Evolutionary conservation across 805 yeast species (phyloP), one percentile per base, ranked within the genome.

Genomic region (Kazachstania africana): DNA sequence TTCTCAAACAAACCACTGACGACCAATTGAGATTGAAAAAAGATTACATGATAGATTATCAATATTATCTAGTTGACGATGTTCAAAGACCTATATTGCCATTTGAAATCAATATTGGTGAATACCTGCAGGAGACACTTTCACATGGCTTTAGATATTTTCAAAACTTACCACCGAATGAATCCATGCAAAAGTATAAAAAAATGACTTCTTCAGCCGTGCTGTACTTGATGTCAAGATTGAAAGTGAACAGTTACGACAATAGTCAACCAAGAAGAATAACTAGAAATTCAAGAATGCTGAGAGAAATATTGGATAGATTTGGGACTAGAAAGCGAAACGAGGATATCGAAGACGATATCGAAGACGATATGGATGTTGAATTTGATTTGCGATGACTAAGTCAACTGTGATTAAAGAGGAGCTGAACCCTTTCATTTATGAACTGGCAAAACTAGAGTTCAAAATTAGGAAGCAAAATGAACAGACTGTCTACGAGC

Each of bases 11-110:
- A 3, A 18, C 26, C 14, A 20, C 27, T 5, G 53, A 48, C 22
- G 58, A 53, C 10, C 46, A 42, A 28, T 29, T 34, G 14, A 39
- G 38, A 20, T 38, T 39, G 14, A 33, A 40, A 12, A 28, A 38
- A 29, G 58, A 53, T 35, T 51, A 46, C 27, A 38, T 53, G 41
- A 28, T 44, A 15, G 58, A 53, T 33, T 47, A 50, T 27, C 45
- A 42, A 32, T 17, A 40, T 8, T 48, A 48, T 33, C 31, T 50
- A 5, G 28, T 27, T 5, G 53, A 50, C 29, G 27, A 31, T 2
- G 19, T 32, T 12, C 37, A 32, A 12, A 28, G 16, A 4, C 36
- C 39, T 14, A 30, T 36, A 17, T n/a, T 44, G 24, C 49, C 54
- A 4, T 50, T 33, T 28, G 58, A 53, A 19, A n/a, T 38, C 16